These are phyloP conservation scores for Amaranthus tricolor DNA, from an alignment of 179 eudicot genomes.

Conservation along the genomic window DNA sequence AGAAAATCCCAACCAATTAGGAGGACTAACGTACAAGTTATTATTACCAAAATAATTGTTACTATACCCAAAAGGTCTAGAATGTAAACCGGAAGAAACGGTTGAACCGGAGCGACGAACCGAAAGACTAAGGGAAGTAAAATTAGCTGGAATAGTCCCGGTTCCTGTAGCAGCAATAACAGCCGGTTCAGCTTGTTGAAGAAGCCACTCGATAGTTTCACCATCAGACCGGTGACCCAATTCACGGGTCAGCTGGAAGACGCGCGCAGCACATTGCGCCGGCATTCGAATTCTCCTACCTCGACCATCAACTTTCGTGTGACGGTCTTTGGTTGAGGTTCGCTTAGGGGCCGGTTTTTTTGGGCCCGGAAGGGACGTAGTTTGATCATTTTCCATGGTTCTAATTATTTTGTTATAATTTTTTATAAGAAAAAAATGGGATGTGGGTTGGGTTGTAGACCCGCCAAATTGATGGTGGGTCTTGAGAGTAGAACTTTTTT, in stretches of 20 bases:
- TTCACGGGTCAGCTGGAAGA: conserved; percentile 52
- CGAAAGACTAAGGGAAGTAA: conserved; percentile 42
- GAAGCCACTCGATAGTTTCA: conserved; percentile 61
- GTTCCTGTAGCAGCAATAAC: conserved; percentile 65
- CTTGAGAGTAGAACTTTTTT: background rate
- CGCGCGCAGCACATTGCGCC: conserved; percentile 56
- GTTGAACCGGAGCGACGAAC: conserved; percentile 48
- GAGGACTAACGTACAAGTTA: conserved; percentile 14
- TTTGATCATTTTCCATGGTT: conserved; percentile 5
- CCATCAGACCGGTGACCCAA: conserved; percentile 57
- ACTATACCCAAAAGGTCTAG: conserved; percentile 12
- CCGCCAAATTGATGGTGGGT: conserved; percentile 11
- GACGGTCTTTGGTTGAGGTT: conserved; percentile 44
- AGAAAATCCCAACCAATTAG: conserved; percentile 25
- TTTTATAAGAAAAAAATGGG: background rate
- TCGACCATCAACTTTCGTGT: conserved; percentile 56
- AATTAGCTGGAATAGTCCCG: conserved; percentile 58
- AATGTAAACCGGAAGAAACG: conserved; percentile 38
- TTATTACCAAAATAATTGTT: conserved; percentile 6
- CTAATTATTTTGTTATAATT: background rate
- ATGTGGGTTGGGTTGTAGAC: background rate
- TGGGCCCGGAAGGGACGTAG: conserved; percentile 5
- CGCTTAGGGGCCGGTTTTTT: conserved; percentile 55
- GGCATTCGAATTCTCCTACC: conserved; percentile 61
- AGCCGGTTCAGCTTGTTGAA: conserved; percentile 58